Evolutionary conservation across 331 rosid species (phyloP).

Genomic region (Dryas integrifolia): DNA sequence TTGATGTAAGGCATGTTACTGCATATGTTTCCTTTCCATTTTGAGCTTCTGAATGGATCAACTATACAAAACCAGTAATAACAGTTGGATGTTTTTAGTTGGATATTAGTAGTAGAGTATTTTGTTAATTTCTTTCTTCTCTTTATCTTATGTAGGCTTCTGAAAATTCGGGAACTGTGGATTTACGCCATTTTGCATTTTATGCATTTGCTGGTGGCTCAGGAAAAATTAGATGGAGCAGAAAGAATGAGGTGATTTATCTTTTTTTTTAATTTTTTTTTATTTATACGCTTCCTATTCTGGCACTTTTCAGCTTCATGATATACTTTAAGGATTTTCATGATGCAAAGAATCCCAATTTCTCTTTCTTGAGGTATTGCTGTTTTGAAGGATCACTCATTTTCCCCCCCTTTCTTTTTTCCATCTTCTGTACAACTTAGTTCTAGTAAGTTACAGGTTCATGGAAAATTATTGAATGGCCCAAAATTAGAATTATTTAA

Average conservation of each 20-base stretch:
- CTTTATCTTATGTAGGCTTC: slow-evolving; percentile 50
- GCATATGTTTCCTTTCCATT: neutral
- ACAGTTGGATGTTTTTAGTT: slow-evolving; percentile 19
- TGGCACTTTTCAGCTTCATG: neutral
- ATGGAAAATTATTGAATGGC: neutral
- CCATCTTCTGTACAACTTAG: neutral
- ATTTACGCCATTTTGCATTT: slow-evolving; percentile 87
- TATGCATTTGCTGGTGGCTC: slow-evolving; percentile 93
- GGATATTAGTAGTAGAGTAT: slow-evolving; percentile 11
- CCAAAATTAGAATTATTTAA: neutral
- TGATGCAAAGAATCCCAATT: neutral
- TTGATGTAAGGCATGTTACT: neutral
- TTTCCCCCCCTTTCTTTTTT: neutral
- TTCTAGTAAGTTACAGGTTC: neutral
- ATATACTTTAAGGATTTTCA: neutral
- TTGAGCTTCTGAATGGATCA: neutral
- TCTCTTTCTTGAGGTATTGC: neutral
- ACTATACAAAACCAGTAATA: neutral
- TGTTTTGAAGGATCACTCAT: neutral
- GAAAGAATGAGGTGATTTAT: slow-evolving; percentile 68
- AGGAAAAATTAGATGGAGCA: slow-evolving; percentile 71
- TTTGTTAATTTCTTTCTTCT: slow-evolving; percentile 23
- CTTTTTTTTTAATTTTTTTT: neutral
- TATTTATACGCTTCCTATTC: slow-evolving; percentile 13
- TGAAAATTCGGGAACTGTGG: slow-evolving; percentile 68